phyloP scores from a whole-genome alignment of 495 filamentous ascomycete species.

The Pseudoneurospora amorphoporcata region DNA sequence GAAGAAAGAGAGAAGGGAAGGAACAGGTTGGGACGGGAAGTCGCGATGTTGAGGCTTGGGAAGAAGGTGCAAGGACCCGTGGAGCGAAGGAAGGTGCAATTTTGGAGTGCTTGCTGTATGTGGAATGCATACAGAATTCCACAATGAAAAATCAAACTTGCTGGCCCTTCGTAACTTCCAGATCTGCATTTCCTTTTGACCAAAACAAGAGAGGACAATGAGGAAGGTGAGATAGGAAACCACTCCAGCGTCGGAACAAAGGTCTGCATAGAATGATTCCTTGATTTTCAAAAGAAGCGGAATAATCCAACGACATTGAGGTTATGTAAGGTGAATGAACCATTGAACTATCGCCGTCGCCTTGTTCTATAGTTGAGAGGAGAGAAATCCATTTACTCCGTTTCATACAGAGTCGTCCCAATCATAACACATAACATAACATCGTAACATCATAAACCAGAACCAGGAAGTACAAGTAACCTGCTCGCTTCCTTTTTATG shows the following conservation, averaged over 20 bases:
- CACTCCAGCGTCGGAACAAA: background rate
- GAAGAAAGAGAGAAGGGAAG: background rate
- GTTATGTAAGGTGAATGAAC: background rate
- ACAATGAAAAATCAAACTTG: background rate
- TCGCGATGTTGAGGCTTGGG: background rate
- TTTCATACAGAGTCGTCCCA: background rate
- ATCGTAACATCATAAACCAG: background rate
- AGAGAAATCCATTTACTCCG: background rate
- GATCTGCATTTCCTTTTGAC: background rate
- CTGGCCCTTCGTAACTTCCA: background rate
- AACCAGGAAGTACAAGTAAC: background rate
- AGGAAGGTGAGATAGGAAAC: background rate
- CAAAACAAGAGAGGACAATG: background rate
- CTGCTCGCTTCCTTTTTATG: background rate
- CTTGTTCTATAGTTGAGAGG: background rate
- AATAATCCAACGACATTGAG: too few relatives aligned
- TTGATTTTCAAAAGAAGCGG: too few relatives aligned
- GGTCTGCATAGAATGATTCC: background rate
- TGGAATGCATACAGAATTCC: background rate
- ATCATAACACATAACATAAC: background rate
- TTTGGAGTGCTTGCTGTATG: background rate
- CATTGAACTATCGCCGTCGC: background rate
- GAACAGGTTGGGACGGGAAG: background rate
- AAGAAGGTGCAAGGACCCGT: background rate
- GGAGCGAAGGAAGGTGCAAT: background rate